Evolutionary conservation across 1,139 yeast genomes (phyloP).

Genomic region (Pichia sp.): DNA sequence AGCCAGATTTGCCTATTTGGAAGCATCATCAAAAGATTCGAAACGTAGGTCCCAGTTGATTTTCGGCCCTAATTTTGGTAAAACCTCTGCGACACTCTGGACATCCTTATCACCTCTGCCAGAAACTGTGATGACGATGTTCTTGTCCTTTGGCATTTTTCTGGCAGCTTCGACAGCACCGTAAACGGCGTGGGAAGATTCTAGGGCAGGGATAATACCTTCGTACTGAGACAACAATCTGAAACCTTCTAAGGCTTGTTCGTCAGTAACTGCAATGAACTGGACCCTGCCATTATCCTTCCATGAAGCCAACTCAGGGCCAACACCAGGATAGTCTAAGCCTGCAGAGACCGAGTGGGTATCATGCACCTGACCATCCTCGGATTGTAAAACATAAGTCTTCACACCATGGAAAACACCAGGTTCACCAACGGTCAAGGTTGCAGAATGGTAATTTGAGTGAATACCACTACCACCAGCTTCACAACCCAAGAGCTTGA

Average conservation of each 20-base stretch:
- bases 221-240: constrained; percentile 83
- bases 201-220: constrained; percentile 98
- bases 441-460: constrained; percentile 84
- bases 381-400: constrained; percentile 85
- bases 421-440: constrained; percentile 85
- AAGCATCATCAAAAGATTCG: constrained; percentile 40
- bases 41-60: constrained; percentile 97
- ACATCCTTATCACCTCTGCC: constrained; percentile 99
- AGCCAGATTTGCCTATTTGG: constrained; percentile 19
- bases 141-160: constrained; percentile 70
- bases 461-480: constrained; percentile 98
- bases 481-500: constrained; percentile 86
- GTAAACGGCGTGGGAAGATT: constrained; percentile 91
- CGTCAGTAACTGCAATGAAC: constrained; percentile 88
- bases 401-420: constrained; percentile 99
- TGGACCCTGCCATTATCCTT: constrained; percentile 89
- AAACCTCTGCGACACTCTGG: constrained; percentile 90
- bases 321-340: constrained; percentile 97
- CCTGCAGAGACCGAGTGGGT: constrained; percentile 99
- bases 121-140: constrained; percentile 80
- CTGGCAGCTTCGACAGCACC: constrained; percentile 91
- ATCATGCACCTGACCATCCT: constrained; percentile 94
- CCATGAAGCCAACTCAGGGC: constrained; percentile 97
- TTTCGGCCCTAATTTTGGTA: constrained; percentile 83
- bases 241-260: constrained; percentile 89